These are phyloP conservation scores for Haplosporangium gracile DNA, from an alignment of 192 early-diverging fungal genomes.

Conservation along the genomic window DNA sequence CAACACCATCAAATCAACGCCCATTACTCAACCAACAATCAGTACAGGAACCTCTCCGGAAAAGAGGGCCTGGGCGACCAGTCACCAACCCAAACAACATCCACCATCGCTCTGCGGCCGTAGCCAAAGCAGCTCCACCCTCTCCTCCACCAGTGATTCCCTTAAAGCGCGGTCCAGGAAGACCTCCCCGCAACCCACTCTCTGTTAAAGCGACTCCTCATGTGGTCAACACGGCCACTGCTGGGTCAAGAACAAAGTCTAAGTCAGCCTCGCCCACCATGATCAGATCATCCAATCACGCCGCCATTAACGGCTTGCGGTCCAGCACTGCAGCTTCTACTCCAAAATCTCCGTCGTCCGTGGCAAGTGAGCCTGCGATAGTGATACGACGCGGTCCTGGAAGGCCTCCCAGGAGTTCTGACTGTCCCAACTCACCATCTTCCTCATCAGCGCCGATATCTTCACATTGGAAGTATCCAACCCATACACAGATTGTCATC, in stretches of 20 bases:
- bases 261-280: conserved; percentile 41
- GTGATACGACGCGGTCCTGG: conserved; percentile 40
- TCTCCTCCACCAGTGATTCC: conserved; percentile 29
- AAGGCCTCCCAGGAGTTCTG: conserved; percentile 29
- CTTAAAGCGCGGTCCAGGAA: conserved; percentile 51
- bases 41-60: not conserved
- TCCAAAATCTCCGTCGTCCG: conserved; percentile 2
- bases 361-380: not conserved
- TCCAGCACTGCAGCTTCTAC: conserved; percentile 18
- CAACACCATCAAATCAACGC: conserved; percentile 43
- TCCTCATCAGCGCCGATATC: conserved; percentile 1
- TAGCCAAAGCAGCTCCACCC: not conserved
- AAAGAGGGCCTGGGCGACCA: conserved; percentile 39
- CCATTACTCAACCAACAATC: conserved; percentile 21
- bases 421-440: conserved; percentile 7
- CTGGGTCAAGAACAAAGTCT: conserved; percentile 16
- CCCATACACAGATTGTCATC: conserved; percentile 1
- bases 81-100: conserved; percentile 5
- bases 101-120: not conserved
- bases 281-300: conserved; percentile 10
- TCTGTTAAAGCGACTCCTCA: conserved; percentile 1
- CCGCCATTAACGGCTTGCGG: not conserved
- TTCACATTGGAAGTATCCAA: conserved; percentile 18
- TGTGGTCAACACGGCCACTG: not conserved
- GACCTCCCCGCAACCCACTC: conserved; percentile 50